These are phyloP conservation scores for Fraxinus dipetala DNA, from an alignment of 305 asterid species.

Conservation along the genomic window DNA sequence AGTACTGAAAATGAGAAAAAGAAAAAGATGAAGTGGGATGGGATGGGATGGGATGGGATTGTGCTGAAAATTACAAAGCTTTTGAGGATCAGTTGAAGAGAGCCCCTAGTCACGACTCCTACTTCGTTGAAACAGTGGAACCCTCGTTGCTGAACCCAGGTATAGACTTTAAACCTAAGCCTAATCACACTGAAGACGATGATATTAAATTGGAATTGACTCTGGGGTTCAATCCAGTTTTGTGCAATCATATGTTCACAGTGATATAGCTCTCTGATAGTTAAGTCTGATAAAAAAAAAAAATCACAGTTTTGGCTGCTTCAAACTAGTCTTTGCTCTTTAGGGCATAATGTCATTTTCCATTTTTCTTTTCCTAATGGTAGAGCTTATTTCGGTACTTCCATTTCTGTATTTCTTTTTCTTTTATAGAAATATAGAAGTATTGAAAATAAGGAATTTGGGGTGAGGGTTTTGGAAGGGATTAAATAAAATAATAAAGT, in stretches of 20 bases:
- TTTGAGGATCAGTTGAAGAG: slow-evolving; percentile 25
- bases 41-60: slow-evolving; percentile 34
- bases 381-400: slow-evolving; percentile 14
- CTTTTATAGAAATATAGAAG: not conserved
- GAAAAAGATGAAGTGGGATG: no score
- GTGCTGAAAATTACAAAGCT: slow-evolving; percentile 16
- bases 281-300: slow-evolving; percentile 4
- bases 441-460: not conserved
- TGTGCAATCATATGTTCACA: not conserved
- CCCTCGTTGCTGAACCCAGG: slow-evolving; percentile 29
- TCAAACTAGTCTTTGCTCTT: not conserved
- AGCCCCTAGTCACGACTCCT: slow-evolving; percentile 41
- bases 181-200: not conserved
- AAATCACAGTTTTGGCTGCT: slow-evolving; percentile 27
- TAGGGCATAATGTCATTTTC: not conserved
- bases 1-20: no score
- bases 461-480: no score
- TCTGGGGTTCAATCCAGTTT: slow-evolving; percentile 37
- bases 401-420: not conserved
- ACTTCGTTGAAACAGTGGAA: slow-evolving; percentile 54
- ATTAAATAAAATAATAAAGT: no score
- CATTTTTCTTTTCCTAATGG: not conserved
- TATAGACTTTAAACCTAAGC: slow-evolving; percentile 25
- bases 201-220: slow-evolving; percentile 21
- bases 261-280: slow-evolving; percentile 33